Conservation (phyloP, 83 land plant species). For the Picea abies region DNA sequence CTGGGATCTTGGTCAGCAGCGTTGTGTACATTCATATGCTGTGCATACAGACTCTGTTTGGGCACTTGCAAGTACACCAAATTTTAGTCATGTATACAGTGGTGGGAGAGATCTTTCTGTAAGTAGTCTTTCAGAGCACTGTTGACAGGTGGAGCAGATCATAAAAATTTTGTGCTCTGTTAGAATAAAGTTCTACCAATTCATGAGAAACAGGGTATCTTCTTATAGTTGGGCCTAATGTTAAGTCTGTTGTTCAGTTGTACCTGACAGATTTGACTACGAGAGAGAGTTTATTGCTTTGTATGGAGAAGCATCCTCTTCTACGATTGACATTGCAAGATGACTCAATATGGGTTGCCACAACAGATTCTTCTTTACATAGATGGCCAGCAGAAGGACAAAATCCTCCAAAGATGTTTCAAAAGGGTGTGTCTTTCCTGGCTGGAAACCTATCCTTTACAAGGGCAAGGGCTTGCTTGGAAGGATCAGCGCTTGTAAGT, state of each 20-base stretch:
- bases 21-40: conserved; percentile 98
- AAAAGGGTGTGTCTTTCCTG: conserved; percentile 87
- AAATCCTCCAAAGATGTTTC: conserved; percentile 67
- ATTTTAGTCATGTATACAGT: conserved; percentile 96
- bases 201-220: not conserved
- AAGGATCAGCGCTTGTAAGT: conserved; percentile 93
- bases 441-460: conserved; percentile 96
- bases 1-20: conserved; percentile 99
- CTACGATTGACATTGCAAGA: conserved; percentile 82
- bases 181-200: not conserved
- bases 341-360: conserved; percentile 91
- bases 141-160: not conserved
- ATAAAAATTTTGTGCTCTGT: not conserved
- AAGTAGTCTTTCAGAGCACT: conserved; percentile 31
- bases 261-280: conserved; percentile 92
- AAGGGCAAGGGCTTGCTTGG: conserved; percentile 90
- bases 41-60: conserved; percentile 99
- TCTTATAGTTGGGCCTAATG: not conserved
- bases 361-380: conserved; percentile 89
- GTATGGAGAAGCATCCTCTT: conserved; percentile 81
- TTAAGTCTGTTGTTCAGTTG: conserved; percentile 41
- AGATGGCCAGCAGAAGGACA: conserved; percentile 92
- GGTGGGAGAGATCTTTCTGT: conserved; percentile 96
- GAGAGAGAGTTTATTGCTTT: conserved; percentile 84
- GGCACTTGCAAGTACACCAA: conserved; percentile 95